Evolutionary conservation across 2,329 filamentous ascomycete species (phyloP), one percentile per base, ranked within the genome.

Genomic region (Endothia cerciana): DNA sequence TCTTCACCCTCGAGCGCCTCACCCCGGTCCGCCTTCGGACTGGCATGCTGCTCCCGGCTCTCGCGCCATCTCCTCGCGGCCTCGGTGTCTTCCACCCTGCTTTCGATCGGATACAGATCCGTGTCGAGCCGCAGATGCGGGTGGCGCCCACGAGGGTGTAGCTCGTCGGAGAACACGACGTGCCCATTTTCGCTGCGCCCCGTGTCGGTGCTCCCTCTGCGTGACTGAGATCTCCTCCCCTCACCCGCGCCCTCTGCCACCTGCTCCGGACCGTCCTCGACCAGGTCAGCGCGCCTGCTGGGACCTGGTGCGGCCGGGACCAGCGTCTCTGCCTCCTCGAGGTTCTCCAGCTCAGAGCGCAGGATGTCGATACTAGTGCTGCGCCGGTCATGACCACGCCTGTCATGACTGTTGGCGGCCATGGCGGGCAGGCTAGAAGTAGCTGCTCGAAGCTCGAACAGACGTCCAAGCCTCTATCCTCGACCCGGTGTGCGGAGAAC

Each of bases 71-170:
- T 40, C 30, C 60, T 63, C 5, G 70, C 64, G 28, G 62, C 65
- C 45, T 71, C 67, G 13, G 69, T 70, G 60, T 65, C 28, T 33
- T 68, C 68, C 15, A 69, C 68, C 28, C 73, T 71, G 11, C 75
- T 76, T 47, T 73, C 65, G 65, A 76, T 76, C 8, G 74, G 75
- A 63, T 76, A 76, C 7, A 77, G 71, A 3, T 71, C 61, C 4
- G 72, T 71, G 61, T 70, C 68, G 15, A 68, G 47, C 10, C 64
- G 70, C 40, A 72, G 57, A 0, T 69, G 63, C 25, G 49, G 65
- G 25, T 55, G 57, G 51, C 36, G 57, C 15, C 41, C n/a, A 13
- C 15, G 25, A 36, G 22, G 58, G 57, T 41, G 38, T 30, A 49
- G 45, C 10, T 60, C 63, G 10, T 63, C 41, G 11, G 63, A 68